Evolutionary conservation across 768 basidiomycete species (phyloP), one percentile per base, ranked within the genome.

Genomic region (Glaciozyma antarctica): DNA sequence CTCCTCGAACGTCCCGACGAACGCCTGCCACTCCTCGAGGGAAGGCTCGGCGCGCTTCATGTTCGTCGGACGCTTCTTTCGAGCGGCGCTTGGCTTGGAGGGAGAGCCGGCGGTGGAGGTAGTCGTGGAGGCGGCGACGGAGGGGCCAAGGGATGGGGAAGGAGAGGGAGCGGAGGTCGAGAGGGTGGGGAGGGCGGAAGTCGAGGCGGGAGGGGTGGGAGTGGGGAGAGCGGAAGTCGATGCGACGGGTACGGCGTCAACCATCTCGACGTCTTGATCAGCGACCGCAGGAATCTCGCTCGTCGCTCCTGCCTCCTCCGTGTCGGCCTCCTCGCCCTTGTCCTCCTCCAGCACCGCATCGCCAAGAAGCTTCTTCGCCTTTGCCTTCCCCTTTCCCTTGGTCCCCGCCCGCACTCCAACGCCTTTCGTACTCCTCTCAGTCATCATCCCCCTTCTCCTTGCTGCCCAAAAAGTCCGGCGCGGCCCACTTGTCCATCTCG

Each of bases 401-500:
- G 9, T 24, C 44, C 60, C 70, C 43, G 61, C 69, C n/a, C 47
- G 51, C 10, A 32, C 45, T 55, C 55, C 57, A 24, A 56, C 57
- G 6, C 63, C 64, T 41, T 58, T 60, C 17, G 62, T 60, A 45
- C 83, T 48, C 58, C 60, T 55, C 62, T 68, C 61, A 24, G 51
- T 68, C 30, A 64, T 55, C 3, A n/a, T 66, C 67, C 22, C 60
- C 62, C 48, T 62, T 61, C 63, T 63, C 58, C 32, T 51, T 24
- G 28, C 66, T 62, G 12, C 28, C 60, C 24, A 62, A 28, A 44
- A 72, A 63, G 34, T 75, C 71, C 15, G 88, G 90, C 0, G 88
- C 83, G 38, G 85, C 82, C 63, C 83, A 84, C 21, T 88, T 87
- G 17, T 86, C 85, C 67, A 83, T 85, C 32, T 75, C 76, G 69